phyloP scores from a whole-genome alignment of 805 yeast species.

The Ogataea dorogensis region DNA sequence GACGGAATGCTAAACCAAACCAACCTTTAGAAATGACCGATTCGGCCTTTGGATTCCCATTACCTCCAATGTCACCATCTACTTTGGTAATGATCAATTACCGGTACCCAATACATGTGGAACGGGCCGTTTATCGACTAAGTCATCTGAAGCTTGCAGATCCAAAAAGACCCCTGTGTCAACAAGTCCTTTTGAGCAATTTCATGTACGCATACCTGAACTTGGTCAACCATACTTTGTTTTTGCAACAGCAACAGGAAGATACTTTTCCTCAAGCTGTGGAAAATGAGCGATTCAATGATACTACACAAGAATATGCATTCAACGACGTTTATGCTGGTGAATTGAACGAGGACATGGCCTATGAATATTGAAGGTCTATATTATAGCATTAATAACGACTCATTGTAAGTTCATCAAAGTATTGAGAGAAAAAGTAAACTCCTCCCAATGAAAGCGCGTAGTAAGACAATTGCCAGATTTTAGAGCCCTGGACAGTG shows the following conservation, averaged over 20 bases:
- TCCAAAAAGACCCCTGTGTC: slow-evolving; percentile 85
- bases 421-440: slow-evolving; percentile 34
- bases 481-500: slow-evolving; percentile 12
- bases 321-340: slow-evolving; percentile 16
- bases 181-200: slow-evolving; percentile 89
- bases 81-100: slow-evolving; percentile 79
- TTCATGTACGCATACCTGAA: slow-evolving; percentile 98
- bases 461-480: slow-evolving; percentile 38
- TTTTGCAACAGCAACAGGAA: slow-evolving; percentile 61
- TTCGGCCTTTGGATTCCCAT: slow-evolving; percentile 84
- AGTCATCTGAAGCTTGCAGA: slow-evolving; percentile 93
- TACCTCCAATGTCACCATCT: slow-evolving; percentile 76
- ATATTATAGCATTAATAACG: neutral
- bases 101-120: slow-evolving; percentile 91
- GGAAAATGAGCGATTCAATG: slow-evolving; percentile 11
- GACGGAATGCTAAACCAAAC: slow-evolving; percentile 43
- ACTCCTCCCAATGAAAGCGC: slow-evolving; percentile 43
- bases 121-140: slow-evolving; percentile 89
- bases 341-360: slow-evolving; percentile 10
- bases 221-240: slow-evolving; percentile 86
- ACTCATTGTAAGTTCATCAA: slow-evolving; percentile 22
- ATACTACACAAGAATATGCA: slow-evolving; percentile 13
- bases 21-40: slow-evolving; percentile 64
- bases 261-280: slow-evolving; percentile 28
- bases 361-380: slow-evolving; percentile 13